Base-by-base conservation (phyloP, 2,329 filamentous ascomycete genomes). In the Penicillium decumbens region DNA sequence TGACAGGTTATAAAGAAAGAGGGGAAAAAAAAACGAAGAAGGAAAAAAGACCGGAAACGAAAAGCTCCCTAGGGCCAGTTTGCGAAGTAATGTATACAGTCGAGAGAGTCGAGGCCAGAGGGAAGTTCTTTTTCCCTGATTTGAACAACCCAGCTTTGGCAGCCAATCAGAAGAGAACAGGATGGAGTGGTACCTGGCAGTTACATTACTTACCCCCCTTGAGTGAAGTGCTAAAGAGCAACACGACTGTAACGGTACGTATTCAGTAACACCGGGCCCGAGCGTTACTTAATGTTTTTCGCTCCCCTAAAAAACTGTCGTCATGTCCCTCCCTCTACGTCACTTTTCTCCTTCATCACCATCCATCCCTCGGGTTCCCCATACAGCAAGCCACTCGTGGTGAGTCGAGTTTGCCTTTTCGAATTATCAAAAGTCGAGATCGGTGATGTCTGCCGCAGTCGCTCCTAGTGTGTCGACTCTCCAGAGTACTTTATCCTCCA, bases 361-460 rank as follows among this genome's bases (percentile, higher is more conserved):
- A 55, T 60, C 56, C 54, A 55, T 60, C 54, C 15, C 54, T 51
- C 54, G 43, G 27, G 40, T 27, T 45, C 15, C 49, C 49, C 50
- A 35, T 47, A 35, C 47, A 56, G 50, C 50, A 47, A 48, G 50
- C 51, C 47, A 57, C 47, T 55, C 13, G 28, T 46, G 46, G 42
- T 56, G 38, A 53, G 56, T 50, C 35, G 32, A 35, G 32, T 35
- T 20, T 37, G 18, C 50, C 33, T 39, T 41, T 54, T 50, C 35
- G 41, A 39, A 15, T 20, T 9, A 37, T 37, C 53, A 41, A 28
- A 3, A 13, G 27, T 28, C 9, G 28, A 29, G 28, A 49, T 32
- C 38, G 47, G 63, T 51, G 53, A 73, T 73, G 71, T 72, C 71
- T 62, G 67, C 71, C 59, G 66, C 65, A 39, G 67, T 73, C 52